Evolutionary conservation across 495 filamentous ascomycete genomes (phyloP), one percentile per base, ranked within the genome.

Genomic region (Tuber aestivum): DNA sequence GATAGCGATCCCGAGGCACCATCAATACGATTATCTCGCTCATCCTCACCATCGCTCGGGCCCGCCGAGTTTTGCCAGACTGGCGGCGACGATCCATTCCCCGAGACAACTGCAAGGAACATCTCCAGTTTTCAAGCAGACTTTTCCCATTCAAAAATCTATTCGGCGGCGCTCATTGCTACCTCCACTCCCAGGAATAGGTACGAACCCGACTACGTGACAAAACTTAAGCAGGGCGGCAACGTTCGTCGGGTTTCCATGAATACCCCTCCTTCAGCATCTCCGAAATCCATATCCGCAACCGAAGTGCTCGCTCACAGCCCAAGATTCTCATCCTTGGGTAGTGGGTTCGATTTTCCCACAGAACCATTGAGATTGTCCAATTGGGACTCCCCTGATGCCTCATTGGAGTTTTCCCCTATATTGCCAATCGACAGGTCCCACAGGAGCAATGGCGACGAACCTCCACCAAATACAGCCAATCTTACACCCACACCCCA

Each of bases 241-340:
- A 70, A 50, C 2, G 70, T 61, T 14, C 79, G 80, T 7, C 80
- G 80, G 3, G 79, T 82, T 14, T 81, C 79, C 21, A 82, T 82
- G 76, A 79, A 75, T 40, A 72, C 80, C 27, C 80, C 79, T 41
- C 80, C 80, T 7, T 78, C 80, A 35, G 73, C 65, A 32, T 68
- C 80, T 27, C 70, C 44, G 16, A 70, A 61, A 16, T 80, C 78
- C 7, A 65, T 79, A 50, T 81, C 79, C n/a, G 76, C 72, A 7
- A 72, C 73, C 3, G 79, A 81, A 40, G 35, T 78, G 40, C 69
- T 81, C n/a, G 61, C 75, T 35, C 73, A 74, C 20, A 70, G 42
- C 3, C 77, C 78, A 40, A 77, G 78, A 41, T 45, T 79, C n/a
- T 79, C 78, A 14, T 78, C 76, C 38, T 32, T 79, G 5, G 78